A percentile compares a stretch with the other conserved stretches of the same genome.
phyloP scores from a whole-genome alignment of 1,284 basidiomycete genomes.

The Trametes versicolor region DNA sequence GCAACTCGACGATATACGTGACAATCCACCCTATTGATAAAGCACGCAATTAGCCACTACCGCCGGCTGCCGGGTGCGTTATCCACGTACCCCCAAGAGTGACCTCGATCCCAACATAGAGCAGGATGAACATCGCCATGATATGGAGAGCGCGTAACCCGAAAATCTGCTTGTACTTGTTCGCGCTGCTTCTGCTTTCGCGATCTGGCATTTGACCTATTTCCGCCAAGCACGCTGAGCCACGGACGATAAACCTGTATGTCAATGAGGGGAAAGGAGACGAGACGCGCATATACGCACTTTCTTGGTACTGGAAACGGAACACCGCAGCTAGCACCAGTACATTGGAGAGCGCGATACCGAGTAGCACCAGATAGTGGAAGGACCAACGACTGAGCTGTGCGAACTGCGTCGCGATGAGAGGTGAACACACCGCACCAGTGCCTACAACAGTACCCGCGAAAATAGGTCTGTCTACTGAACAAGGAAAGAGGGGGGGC shows the following conservation, averaged over 20 bases:
- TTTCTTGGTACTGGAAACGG: slow-evolving; percentile 62
- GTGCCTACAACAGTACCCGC: slow-evolving; percentile 39
- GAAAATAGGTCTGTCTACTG: too few species aligned
- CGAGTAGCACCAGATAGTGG: slow-evolving; percentile 70
- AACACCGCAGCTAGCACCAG: slow-evolving; percentile 58
- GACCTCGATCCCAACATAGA: slow-evolving; percentile 60
- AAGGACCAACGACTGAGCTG: slow-evolving; percentile 63
- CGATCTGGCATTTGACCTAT: slow-evolving; percentile 45
- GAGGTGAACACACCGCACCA: slow-evolving; percentile 67
- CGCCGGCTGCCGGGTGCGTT: not conserved
- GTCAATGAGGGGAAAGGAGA: not conserved
- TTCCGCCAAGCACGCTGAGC: slow-evolving; percentile 45
- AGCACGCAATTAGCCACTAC: not conserved
- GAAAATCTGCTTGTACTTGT: slow-evolving; percentile 53
- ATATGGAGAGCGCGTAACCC: slow-evolving; percentile 50
- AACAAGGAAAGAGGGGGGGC: too few species aligned
- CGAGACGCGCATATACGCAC: slow-evolving; percentile 39
- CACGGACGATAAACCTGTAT: not conserved
- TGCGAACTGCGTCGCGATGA: slow-evolving; percentile 71
- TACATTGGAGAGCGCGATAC: slow-evolving; percentile 58
- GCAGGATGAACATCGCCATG: slow-evolving; percentile 55
- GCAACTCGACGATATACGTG: slow-evolving; percentile 55
- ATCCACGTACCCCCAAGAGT: slow-evolving; percentile 52
- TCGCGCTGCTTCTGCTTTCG: slow-evolving; percentile 28
- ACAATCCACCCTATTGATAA: slow-evolving; percentile 61